Evolutionary conservation across 768 basidiomycete species (phyloP).

Genomic region (Leccinum obscurum): DNA sequence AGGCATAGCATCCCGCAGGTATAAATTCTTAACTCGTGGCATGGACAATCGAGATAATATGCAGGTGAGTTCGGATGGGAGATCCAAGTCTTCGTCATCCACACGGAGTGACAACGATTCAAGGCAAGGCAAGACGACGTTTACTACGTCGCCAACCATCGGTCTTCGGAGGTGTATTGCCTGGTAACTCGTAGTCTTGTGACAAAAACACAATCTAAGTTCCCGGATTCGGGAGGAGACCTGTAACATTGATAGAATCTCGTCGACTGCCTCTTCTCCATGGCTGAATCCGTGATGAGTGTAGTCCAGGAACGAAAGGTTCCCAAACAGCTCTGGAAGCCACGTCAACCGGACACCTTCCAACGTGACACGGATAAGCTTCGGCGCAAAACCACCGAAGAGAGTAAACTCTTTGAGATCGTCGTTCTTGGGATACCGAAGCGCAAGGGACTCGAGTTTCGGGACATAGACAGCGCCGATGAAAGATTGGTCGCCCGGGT

Average conservation of each 20-base stretch:
- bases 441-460: constrained; percentile 52
- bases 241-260: constrained; percentile 57
- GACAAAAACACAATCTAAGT: constrained; percentile 56
- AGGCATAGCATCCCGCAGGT: constrained; percentile 43
- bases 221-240: constrained; percentile 54
- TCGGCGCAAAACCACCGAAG: constrained; percentile 62
- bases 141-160: constrained; percentile 30
- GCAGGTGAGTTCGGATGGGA: constrained; percentile 58
- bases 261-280: constrained; percentile 55
- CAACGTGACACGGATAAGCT: constrained; percentile 53
- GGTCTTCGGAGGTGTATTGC: constrained; percentile 14
- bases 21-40: constrained; percentile 49
- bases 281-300: constrained; percentile 69
- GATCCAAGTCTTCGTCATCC: constrained; percentile 57
- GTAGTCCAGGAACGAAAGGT: constrained; percentile 66
- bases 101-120: constrained; percentile 49
- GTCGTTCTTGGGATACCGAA: constrained; percentile 65
- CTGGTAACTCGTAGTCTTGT: constrained; percentile 29
- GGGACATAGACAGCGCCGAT: constrained; percentile 37
- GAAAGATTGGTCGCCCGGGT: constrained; percentile 5
- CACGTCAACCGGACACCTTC: constrained; percentile 65
- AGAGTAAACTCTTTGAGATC: constrained; percentile 66
- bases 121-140: constrained; percentile 47
- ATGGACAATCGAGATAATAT: constrained; percentile 51
- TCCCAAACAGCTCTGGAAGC: constrained; percentile 60